These are phyloP conservation scores for Phyllosticta citriasiana DNA, from an alignment of 2,329 filamentous ascomycete genomes.

Conservation along the genomic window DNA sequence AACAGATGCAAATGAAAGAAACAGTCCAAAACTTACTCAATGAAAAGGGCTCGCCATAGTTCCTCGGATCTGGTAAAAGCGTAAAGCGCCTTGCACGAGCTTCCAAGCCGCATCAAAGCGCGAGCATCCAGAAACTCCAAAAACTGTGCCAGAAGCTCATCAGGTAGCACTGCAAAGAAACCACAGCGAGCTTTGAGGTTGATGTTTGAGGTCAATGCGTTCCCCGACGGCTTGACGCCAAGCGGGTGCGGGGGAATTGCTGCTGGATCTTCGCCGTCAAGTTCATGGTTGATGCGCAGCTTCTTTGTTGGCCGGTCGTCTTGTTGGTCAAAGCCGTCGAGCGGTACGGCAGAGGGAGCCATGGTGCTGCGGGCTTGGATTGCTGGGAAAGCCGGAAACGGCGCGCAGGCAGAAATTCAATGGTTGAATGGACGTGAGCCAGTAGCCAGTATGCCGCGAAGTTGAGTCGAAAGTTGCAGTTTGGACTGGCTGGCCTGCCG, in stretches of 20 bases:
- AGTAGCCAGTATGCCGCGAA: neutral
- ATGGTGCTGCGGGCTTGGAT: neutral
- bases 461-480: neutral
- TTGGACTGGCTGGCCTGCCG: neutral
- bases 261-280: slow-evolving; percentile 31
- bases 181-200: slow-evolving; percentile 62
- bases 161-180: slow-evolving; percentile 57
- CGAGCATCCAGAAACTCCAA: slow-evolving; percentile 63
- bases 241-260: slow-evolving; percentile 71
- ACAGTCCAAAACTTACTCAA: slow-evolving; percentile 50
- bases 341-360: slow-evolving; percentile 10
- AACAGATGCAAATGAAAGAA: slow-evolving; percentile 9
- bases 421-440: too few relatives aligned
- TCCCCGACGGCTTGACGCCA: slow-evolving; percentile 77
- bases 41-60: slow-evolving; percentile 76
- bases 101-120: slow-evolving; percentile 56
- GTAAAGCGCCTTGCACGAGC: slow-evolving; percentile 76
- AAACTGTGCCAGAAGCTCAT: slow-evolving; percentile 67
- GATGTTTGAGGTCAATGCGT: slow-evolving; percentile 57
- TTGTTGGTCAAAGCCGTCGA: slow-evolving; percentile 3
- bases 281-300: slow-evolving; percentile 4
- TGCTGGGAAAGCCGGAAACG: neutral
- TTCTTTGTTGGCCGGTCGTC: slow-evolving; percentile 11
- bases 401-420: neutral
- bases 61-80: slow-evolving; percentile 79